These are phyloP conservation scores for Dryadomyces sulphureus DNA, from an alignment of 2,329 filamentous ascomycete species.

Conservation along the genomic window DNA sequence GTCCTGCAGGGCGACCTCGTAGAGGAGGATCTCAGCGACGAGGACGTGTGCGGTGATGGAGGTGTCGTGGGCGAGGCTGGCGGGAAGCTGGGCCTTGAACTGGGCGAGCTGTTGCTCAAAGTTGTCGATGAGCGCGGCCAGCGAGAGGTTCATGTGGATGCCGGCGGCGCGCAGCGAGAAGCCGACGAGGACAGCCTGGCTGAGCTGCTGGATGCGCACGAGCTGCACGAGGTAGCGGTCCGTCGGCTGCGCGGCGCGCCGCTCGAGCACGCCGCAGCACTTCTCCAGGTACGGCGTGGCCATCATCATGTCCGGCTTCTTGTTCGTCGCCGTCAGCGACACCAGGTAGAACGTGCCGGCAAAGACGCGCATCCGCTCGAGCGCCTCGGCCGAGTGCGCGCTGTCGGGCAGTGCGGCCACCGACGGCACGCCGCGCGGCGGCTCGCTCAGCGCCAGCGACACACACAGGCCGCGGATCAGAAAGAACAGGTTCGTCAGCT, in stretches of 20 bases:
- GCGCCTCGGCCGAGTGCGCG: slow-evolving; percentile 1
- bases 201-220: slow-evolving; percentile 30
- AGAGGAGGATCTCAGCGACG: slow-evolving; percentile 31
- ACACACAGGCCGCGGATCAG: slow-evolving; percentile 30
- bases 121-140: slow-evolving; percentile 25
- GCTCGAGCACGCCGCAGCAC: slow-evolving; percentile 27
- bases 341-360: slow-evolving; percentile 35
- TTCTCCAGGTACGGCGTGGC: slow-evolving; percentile 27
- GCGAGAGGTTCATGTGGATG: slow-evolving; percentile 20
- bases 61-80: slow-evolving; percentile 10
- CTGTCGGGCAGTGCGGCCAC: neutral
- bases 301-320: slow-evolving; percentile 32
- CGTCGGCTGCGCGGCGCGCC: slow-evolving; percentile 25
- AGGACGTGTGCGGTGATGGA: slow-evolving; percentile 25
- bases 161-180: slow-evolving; percentile 18
- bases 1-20: slow-evolving; percentile 30
- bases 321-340: slow-evolving; percentile 26
- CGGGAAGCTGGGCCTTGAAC: slow-evolving; percentile 6
- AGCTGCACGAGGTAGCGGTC: slow-evolving; percentile 30
- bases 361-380: slow-evolving; percentile 30
- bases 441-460: slow-evolving; percentile 23
- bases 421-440: slow-evolving; percentile 1
- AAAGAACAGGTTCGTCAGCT: slow-evolving; percentile 33
- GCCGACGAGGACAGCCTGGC: slow-evolving; percentile 29
- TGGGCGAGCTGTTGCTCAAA: slow-evolving; percentile 29